These are phyloP conservation scores for Phytophthora pisi DNA, from an alignment of 352 stramenopile species.

Conservation along the genomic window DNA sequence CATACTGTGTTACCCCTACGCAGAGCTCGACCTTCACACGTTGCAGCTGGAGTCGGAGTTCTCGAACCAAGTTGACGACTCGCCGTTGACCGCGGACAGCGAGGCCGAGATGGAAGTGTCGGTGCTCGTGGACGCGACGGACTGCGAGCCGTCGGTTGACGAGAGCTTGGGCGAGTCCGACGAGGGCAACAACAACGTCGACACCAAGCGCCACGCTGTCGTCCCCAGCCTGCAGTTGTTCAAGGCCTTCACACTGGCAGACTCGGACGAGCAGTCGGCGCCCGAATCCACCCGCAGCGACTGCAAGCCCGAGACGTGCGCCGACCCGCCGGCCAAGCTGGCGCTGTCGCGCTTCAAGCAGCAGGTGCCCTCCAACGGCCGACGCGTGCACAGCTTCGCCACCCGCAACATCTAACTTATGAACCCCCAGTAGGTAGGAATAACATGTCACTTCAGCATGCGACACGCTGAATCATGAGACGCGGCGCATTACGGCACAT, in stretches of 20 bases:
- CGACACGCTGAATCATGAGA: too few relatives aligned
- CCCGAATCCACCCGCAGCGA: constrained; percentile 30
- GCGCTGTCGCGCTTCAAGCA: constrained; percentile 53
- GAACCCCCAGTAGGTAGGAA: not conserved
- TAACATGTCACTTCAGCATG: too few relatives aligned
- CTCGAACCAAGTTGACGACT: constrained; percentile 65
- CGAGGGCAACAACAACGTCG: constrained; percentile 31
- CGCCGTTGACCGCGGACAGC: constrained; percentile 19
- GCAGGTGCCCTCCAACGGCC: constrained; percentile 55
- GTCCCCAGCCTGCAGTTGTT: constrained; percentile 3
- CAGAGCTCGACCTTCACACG: constrained; percentile 42
- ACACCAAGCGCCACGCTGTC: not conserved
- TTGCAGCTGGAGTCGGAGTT: constrained; percentile 30
- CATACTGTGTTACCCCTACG: not conserved
- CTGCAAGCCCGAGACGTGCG: constrained; percentile 13
- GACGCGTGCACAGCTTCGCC: constrained; percentile 9
- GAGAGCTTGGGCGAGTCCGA: constrained; percentile 10
- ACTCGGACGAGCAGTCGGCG: constrained; percentile 20
- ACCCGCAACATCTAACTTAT: constrained; percentile 22
- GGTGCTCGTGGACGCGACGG: constrained; percentile 14
- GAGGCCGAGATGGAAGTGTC: constrained; percentile 10
- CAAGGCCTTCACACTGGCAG: constrained; percentile 20
- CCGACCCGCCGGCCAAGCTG: constrained; percentile 24
- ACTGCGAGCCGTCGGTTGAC: constrained; percentile 17
- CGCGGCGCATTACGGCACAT: too few relatives aligned